Evolutionary conservation across 2,329 filamentous ascomycete species (phyloP).

Genomic region (Colletotrichum musicola): DNA sequence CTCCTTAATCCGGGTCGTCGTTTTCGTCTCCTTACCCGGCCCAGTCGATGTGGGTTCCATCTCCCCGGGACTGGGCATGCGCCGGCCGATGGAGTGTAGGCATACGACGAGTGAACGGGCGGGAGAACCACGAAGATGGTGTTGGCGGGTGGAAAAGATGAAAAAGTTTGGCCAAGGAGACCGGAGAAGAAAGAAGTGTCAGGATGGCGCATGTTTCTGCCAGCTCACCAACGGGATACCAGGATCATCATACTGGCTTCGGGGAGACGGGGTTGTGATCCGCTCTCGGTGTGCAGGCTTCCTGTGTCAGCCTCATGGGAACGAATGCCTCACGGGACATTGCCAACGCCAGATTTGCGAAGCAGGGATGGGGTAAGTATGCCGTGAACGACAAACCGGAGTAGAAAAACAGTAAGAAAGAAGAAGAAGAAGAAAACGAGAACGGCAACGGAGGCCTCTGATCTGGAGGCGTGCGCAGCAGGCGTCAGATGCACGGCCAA

Average conservation of each 20-base stretch:
- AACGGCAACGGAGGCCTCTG: not conserved
- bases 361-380: not conserved
- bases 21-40: not conserved
- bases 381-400: not conserved
- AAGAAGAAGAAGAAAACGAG: not conserved
- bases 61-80: slow-evolving; percentile 11
- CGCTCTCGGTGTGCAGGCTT: too few species aligned
- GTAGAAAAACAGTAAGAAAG: not conserved
- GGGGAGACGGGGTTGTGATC: not conserved
- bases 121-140: not conserved
- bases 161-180: not conserved
- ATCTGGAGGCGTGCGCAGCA: not conserved
- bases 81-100: slow-evolving; percentile 1
- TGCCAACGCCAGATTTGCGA: not conserved
- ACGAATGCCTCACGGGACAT: not conserved
- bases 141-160: not conserved
- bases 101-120: not conserved
- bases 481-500: not conserved
- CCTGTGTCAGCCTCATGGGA: not conserved
- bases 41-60: slow-evolving; percentile 11
- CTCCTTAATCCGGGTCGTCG: not conserved
- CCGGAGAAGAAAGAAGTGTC: not conserved
- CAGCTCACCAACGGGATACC: not conserved
- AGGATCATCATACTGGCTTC: not conserved
- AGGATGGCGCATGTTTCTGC: not conserved